phyloP scores from a whole-genome alignment of 768 basidiomycete species.

The Cubamyces lactineus region DNA sequence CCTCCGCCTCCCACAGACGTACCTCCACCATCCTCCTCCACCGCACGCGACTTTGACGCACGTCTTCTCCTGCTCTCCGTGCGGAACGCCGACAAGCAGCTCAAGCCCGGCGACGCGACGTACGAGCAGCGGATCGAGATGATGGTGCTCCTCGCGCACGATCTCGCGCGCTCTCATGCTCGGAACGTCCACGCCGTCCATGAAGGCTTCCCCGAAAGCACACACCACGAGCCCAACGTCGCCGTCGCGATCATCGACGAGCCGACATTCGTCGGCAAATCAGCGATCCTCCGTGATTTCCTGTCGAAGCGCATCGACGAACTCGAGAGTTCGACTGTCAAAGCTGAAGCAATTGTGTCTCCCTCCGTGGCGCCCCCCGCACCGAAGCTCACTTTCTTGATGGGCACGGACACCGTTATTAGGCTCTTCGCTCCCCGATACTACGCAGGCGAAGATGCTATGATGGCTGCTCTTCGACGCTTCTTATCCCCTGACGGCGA shows the following conservation, averaged over 20 bases:
- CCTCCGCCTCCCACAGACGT: constrained; percentile 27
- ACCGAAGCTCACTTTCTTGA: constrained; percentile 65
- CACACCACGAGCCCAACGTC: constrained; percentile 44
- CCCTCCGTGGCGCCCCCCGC: background rate
- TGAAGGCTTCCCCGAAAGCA: background rate
- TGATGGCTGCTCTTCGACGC: constrained; percentile 55
- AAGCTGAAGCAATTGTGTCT: background rate
- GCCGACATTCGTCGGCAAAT: constrained; percentile 88
- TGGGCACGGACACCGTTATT: constrained; percentile 85
- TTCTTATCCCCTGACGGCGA: constrained; percentile 65
- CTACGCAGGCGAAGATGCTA: constrained; percentile 57
- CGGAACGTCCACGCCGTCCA: background rate
- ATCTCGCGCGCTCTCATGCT: constrained; percentile 36
- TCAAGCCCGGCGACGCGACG: constrained; percentile 72
- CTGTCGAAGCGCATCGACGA: constrained; percentile 44
- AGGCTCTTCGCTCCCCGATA: constrained; percentile 78
- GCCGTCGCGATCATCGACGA: constrained; percentile 86
- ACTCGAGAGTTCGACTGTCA: background rate
- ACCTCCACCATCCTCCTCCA: constrained; percentile 14
- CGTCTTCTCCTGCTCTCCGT: constrained; percentile 81
- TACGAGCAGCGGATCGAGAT: constrained; percentile 83
- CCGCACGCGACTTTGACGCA: constrained; percentile 61
- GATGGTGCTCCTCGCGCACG: constrained; percentile 72
- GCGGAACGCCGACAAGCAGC: constrained; percentile 82
- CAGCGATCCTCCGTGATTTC: constrained; percentile 55